Evolutionary conservation across 352 stramenopile genomes (phyloP), one percentile per base, ranked within the genome.

Genomic region (Globisporangium carolinianum): DNA sequence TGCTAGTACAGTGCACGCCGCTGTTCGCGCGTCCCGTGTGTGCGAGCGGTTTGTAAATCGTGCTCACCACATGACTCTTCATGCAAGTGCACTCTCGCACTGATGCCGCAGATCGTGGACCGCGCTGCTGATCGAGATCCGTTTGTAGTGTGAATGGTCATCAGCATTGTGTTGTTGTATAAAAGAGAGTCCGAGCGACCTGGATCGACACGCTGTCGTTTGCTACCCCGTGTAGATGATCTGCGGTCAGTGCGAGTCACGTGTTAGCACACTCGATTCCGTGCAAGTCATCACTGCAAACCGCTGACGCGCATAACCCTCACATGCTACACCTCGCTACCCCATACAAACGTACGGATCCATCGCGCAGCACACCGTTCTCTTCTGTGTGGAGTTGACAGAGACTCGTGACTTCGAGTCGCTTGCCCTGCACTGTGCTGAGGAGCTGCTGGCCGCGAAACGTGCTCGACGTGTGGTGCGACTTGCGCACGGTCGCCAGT

Each of bases 391-490:
- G 81, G 42, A 89, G 68, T 14, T 67, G 55, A 57, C 79, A 91
- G 17, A 91, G 70, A 52, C 75, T 88, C 17, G 74, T 67, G 66
- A 91, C 79, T 67, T 89, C 69, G 15, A 91, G 75, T 0, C 81
- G 79, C 48, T 83, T 84, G 49, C 79, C 81, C 61, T 87, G 79
- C 43, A 91, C 79, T 0, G 70, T 84, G 59, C 76, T 77, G 7
- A 91, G 68, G 1, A 91, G 56, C 53, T 89, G 81, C 69, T 91
- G 79, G 1, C 81, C 81, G 53, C 79, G 76, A 18, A 75, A 89
- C 11, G 73, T 83, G 55, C 75, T 80, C 5, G 81, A 72, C 36
- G 79, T 88, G 17, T 61, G 50, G 56, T 89, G 66, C 15, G 73
- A 69, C 57, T 68, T 74, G 18, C 75, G 76, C 12, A 77, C 65